These are phyloP conservation scores for Parietaria judaica DNA, from an alignment of 306 rosid genomes.

Conservation along the genomic window DNA sequence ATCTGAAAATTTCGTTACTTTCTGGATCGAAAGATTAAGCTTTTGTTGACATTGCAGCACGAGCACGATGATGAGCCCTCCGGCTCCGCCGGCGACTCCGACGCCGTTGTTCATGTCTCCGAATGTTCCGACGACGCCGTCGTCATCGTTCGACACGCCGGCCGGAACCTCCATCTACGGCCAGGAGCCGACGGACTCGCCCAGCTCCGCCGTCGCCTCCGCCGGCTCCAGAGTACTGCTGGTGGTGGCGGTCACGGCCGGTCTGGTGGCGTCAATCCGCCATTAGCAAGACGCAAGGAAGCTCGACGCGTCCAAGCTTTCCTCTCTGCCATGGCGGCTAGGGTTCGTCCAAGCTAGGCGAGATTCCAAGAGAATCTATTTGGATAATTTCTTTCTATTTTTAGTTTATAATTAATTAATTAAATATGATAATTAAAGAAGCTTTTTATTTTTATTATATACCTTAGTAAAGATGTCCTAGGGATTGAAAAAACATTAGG, in stretches of 20 bases:
- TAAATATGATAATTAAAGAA: slow-evolving; percentile 18
- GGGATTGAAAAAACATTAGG: slow-evolving; percentile 33
- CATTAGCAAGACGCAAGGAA: slow-evolving; percentile 33
- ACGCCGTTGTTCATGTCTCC: slow-evolving; percentile 14
- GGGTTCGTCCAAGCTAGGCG: slow-evolving; percentile 27
- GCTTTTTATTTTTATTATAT: slow-evolving; percentile 20
- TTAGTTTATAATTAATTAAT: slow-evolving; percentile 24
- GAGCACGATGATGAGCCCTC: background rate
- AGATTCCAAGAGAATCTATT: slow-evolving; percentile 24
- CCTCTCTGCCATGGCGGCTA: slow-evolving; percentile 40
- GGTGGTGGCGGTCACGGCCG: slow-evolving; percentile 33
- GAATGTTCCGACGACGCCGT: slow-evolving; percentile 14
- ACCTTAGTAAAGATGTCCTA: slow-evolving; percentile 31
- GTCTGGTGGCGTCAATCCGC: slow-evolving; percentile 37
- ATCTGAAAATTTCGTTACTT: slow-evolving; percentile 10
- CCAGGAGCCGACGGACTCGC: slow-evolving; percentile 57
- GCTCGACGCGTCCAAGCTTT: slow-evolving; percentile 13
- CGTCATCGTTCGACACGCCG: slow-evolving; percentile 20
- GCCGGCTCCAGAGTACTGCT: slow-evolving; percentile 30
- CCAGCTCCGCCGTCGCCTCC: slow-evolving; percentile 43
- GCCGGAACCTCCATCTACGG: slow-evolving; percentile 56
- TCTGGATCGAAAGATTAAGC: slow-evolving; percentile 4
- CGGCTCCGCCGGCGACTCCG: background rate
- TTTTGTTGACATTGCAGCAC: slow-evolving; percentile 39
- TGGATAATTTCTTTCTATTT: slow-evolving; percentile 3